Conservation (phyloP, 2,329 filamentous ascomycete species). For the Paraphaeosphaeria sporulosa region DNA sequence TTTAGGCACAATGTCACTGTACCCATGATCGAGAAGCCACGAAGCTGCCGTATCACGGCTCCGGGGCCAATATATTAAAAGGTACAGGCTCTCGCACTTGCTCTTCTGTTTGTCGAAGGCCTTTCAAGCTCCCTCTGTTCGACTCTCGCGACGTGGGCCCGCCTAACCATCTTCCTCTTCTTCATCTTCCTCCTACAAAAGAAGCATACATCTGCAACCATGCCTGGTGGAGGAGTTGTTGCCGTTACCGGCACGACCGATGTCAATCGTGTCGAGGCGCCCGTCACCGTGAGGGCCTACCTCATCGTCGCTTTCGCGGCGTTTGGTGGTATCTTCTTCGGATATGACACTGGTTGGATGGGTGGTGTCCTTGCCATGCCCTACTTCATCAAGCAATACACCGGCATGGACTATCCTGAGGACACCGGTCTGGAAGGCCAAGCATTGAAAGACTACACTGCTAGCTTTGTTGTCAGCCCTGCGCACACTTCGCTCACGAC, state of each 20-base stretch:
- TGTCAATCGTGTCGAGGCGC: slow-evolving; percentile 63
- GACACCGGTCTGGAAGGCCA: slow-evolving; percentile 54
- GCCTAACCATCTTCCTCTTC: slow-evolving; percentile 26
- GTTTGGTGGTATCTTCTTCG: slow-evolving; percentile 73
- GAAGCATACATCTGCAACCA: slow-evolving; percentile 32
- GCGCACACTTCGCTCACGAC: slow-evolving; percentile 67
- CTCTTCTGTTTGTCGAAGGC: slow-evolving; percentile 23
- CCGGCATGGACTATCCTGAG: slow-evolving; percentile 40
- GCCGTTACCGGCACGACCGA: slow-evolving; percentile 54
- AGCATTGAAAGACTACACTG: slow-evolving; percentile 69
- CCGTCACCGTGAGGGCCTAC: slow-evolving; percentile 57
- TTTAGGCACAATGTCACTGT: slow-evolving; percentile 44
- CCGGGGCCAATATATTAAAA: slow-evolving; percentile 41
- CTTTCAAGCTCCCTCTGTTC: slow-evolving; percentile 34
- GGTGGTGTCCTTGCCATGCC: slow-evolving; percentile 66
- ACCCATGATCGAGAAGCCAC: slow-evolving; percentile 41
- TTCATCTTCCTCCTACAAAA: slow-evolving; percentile 18
- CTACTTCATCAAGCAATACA: slow-evolving; percentile 50
- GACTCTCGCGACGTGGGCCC: slow-evolving; percentile 30
- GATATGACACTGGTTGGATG: slow-evolving; percentile 82
- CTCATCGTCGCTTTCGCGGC: slow-evolving; percentile 58
- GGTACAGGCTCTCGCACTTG: slow-evolving; percentile 29
- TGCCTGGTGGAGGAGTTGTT: slow-evolving; percentile 48
- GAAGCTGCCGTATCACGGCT: slow-evolving; percentile 42
- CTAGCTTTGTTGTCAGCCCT: slow-evolving; percentile 38